Base-by-base conservation (phyloP, 768 basidiomycete species). In the Boletus rubropictus region DNA sequence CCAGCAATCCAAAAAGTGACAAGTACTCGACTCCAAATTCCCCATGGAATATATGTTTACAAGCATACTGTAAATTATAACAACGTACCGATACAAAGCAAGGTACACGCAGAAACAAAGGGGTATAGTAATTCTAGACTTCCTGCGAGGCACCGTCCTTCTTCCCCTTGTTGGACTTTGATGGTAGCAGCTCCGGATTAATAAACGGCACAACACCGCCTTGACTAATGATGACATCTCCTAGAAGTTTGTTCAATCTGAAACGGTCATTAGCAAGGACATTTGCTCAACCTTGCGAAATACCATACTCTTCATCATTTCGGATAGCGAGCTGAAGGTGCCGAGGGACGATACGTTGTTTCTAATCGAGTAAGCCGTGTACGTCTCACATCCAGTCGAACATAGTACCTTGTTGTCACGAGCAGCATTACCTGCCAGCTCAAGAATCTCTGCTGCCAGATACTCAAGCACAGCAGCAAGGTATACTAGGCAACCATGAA, bases 381-480 rank as follows among this genome's bases (percentile, higher is more conserved):
- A 24, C 3, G 5, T 7, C 24, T 11, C 1, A 8, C 7, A 42
- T 10, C 5, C 15, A 29, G 17, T 5, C 9, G 21, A 36, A 5
- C 2, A 2, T 9, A 37, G 17, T 45, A 68, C 65, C 60, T 86
- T 85, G 73, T 87, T 82, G 62, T 89, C 85, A 50, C 82, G 78
- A 40, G 87, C 86, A 29, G 81, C 79, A 58, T 81, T 82, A 5
- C 89, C 89, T 44, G 89, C 87, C 37, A 91, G 73, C 67, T 92
- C 89, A 43, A 91, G 78, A 59, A 93, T 82, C 67, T 93, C 90
- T 24, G 89, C 90, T 6, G 82, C 78, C 31, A 93, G 77, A 66
- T 93, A 92, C 67, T 92, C 90, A 22, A 92, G 76, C 45, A 91
- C 89, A 42, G 86, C 86, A 48, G 88, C 82, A 48, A 89, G 79